These are phyloP conservation scores for Sporisorium sorghi DNA, from an alignment of 1,284 basidiomycete species.

Conservation along the genomic window DNA sequence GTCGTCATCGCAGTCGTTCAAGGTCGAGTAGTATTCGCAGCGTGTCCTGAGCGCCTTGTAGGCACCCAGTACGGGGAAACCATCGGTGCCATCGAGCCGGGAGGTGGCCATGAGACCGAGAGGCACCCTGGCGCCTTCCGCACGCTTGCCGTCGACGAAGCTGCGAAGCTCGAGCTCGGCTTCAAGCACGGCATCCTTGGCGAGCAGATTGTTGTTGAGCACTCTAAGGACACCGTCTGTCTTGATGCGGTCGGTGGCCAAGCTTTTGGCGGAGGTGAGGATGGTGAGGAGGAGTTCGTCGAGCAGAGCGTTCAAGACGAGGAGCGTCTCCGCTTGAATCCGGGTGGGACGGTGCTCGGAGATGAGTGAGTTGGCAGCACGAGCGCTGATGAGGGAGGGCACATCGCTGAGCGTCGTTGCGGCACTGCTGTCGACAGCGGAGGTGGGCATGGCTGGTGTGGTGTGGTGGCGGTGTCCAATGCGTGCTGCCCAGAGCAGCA, in stretches of 20 bases:
- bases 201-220: constrained; percentile 58
- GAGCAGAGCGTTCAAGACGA: constrained; percentile 57
- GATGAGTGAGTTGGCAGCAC: constrained; percentile 61
- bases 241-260: constrained; percentile 66
- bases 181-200: constrained; percentile 64
- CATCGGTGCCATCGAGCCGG: constrained; percentile 59
- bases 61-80: constrained; percentile 58
- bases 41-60: constrained; percentile 57
- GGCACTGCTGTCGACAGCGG: constrained; percentile 6
- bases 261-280: constrained; percentile 54
- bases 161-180: constrained; percentile 62
- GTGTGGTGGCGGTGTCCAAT: neutral
- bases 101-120: constrained; percentile 63
- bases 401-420: constrained; percentile 18
- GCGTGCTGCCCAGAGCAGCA: neutral
- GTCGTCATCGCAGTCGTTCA: constrained; percentile 57
- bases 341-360: constrained; percentile 62
- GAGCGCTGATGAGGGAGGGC: constrained; percentile 57
- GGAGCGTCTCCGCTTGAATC: constrained; percentile 60
- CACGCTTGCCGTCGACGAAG: constrained; percentile 59
- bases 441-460: constrained; percentile 17
- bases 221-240: constrained; percentile 60
- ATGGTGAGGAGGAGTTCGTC: constrained; percentile 61
- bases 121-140: constrained; percentile 61
- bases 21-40: constrained; percentile 63